Conservation (phyloP, 139 green algal species). For the Spirogloea muscicola region DNA sequence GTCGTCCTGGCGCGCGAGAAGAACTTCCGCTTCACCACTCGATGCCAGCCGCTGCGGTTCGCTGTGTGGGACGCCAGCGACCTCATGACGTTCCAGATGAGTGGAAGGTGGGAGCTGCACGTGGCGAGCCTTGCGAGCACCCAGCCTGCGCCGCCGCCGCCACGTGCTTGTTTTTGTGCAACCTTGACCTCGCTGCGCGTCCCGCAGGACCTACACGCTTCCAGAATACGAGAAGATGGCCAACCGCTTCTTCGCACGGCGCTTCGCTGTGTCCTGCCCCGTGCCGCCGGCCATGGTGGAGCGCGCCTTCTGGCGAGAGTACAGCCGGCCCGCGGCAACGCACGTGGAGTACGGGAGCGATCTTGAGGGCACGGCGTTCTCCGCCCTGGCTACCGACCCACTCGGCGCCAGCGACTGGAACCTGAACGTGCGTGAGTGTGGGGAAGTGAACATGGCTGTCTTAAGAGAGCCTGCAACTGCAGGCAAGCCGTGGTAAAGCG, state of each 20-base stretch:
- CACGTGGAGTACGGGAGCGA: constrained; percentile 35
- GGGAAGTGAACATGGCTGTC: too few relatives aligned
- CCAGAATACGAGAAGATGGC: constrained; percentile 24
- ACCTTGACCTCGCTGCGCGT: too few relatives aligned
- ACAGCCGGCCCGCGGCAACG: too few relatives aligned
- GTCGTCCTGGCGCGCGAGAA: neutral
- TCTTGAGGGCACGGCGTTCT: constrained; percentile 15
- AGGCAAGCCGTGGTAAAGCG: too few relatives aligned
- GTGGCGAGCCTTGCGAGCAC: too few relatives aligned
- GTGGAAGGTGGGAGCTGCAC: constrained; percentile 28
- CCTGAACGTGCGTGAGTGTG: constrained; percentile 15
- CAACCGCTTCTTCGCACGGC: constrained; percentile 2
- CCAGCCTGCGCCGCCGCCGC: too few relatives aligned
- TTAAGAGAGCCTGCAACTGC: too few relatives aligned
- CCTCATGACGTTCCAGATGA: constrained; percentile 8
- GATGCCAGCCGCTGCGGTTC: constrained; percentile 4
- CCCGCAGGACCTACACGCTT: constrained; percentile 36
- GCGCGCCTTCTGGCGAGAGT: constrained; percentile 19
- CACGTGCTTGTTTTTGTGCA: too few relatives aligned
- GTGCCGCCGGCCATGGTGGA: constrained; percentile 15
- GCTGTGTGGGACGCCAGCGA: neutral
- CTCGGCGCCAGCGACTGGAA: constrained; percentile 8
- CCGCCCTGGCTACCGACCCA: neutral
- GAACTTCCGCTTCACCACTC: constrained; percentile 20
- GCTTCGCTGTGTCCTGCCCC: neutral